Conservation (phyloP, 2,329 filamentous ascomycete genomes). For the Arachnomyces sp. region DNA sequence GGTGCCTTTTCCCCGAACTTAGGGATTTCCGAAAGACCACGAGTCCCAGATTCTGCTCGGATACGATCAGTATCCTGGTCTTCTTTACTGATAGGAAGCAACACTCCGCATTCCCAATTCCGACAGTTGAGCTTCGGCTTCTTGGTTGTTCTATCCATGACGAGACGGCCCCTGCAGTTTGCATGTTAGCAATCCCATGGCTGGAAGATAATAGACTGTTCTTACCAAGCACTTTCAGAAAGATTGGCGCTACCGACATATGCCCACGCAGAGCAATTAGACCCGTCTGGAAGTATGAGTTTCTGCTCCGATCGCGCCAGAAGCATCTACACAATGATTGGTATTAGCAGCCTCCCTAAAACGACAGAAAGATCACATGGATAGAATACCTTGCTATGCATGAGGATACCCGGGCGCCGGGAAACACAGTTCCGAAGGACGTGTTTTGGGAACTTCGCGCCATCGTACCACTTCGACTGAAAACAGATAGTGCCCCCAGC, state of each 20-base stretch:
- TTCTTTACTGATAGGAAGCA: constrained; percentile 51
- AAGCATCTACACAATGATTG: constrained; percentile 20
- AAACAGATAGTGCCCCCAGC: constrained; percentile 79
- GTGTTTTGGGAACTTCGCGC: constrained; percentile 59
- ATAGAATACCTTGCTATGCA: constrained; percentile 73
- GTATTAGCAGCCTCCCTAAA: constrained; percentile 4
- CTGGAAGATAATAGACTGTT: constrained; percentile 10
- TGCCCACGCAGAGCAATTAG: constrained; percentile 53
- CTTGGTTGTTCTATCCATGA: constrained; percentile 59
- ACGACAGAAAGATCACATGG: not conserved
- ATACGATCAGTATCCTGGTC: constrained; percentile 3
- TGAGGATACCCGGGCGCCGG: constrained; percentile 60
- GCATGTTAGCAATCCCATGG: not conserved
- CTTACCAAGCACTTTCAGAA: constrained; percentile 85
- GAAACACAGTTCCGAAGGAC: constrained; percentile 70
- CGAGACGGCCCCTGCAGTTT: constrained; percentile 60
- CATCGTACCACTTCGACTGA: constrained; percentile 62
- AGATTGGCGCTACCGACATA: constrained; percentile 90
- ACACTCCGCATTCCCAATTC: constrained; percentile 93
- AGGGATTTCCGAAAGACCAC: not conserved
- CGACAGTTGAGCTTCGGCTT: constrained; percentile 69
- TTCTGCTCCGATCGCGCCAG: constrained; percentile 23
- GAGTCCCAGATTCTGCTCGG: constrained; percentile 9
- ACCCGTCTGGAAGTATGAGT: constrained; percentile 16
- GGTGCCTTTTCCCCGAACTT: constrained; percentile 9